Evolutionary conservation across 306 rosid genomes (phyloP), one percentile per base, ranked within the genome.

Genomic region (Hippophae rhamnoides): DNA sequence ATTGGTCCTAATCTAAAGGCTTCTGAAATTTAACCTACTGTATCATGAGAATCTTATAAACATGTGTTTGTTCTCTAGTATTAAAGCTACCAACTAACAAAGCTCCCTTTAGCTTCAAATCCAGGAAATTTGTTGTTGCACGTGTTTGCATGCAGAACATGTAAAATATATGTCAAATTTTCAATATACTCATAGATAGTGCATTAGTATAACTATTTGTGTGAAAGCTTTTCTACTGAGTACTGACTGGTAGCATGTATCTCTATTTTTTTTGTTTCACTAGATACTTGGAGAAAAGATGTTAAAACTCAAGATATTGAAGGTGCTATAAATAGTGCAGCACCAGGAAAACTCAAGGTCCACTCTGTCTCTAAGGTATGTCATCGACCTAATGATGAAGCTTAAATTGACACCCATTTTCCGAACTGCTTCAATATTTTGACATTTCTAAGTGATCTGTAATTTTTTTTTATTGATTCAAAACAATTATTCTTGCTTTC

Each of bases 231-330:
- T 31, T 31, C 38, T 31, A 31, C 38, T 4, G 45, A 9, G 10
- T 18, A 18, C 23, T 18, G 23, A 18, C 23, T 18, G 23, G 23
- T 43, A 47, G 64, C 43, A 59, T 27, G 65, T 68, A 74, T 66
- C 74, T 52, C 48, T 54, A 55, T 10, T 58, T 38, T 52, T 27
- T 44, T 69, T 44, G n/a, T 52, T 43, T 55, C 43, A 46, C 57
- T 73, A 90, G 98, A 81, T 81, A 85, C 95, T 59, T 90, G 98
- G 98, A 84, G 79, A 64, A 85, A 76, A 72, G 96, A 83, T 81
- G 79, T 87, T 67, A 74, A 67, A 59, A 74, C 82, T 65, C 72
- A 48, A 55, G 92, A 82, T 69, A 71, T 90, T 66, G 94, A 79
- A 73, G 96, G 69, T 70, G 86, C 89, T 59, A 78, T 90, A 72